These are phyloP conservation scores for Candida wancherniae DNA, from an alignment of 805 yeast species.

Conservation along the genomic window DNA sequence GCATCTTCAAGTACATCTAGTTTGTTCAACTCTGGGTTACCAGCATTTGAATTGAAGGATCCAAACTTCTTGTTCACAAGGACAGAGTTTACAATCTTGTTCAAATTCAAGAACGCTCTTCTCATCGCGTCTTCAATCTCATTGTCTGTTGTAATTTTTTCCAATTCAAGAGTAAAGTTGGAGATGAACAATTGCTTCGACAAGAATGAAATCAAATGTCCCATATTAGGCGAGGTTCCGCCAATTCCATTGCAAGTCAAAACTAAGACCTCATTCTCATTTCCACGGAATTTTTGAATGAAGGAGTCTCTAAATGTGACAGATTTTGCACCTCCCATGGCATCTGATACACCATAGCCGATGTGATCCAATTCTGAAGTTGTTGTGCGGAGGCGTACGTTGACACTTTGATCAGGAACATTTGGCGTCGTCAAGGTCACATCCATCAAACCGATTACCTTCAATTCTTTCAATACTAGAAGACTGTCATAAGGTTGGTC, in stretches of 20 bases:
- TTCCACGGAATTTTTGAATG: conserved; percentile 81
- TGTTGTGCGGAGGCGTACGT: conserved; percentile 84
- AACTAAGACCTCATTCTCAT: conserved; percentile 72
- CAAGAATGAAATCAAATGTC: conserved; percentile 64
- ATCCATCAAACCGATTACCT: conserved; percentile 85
- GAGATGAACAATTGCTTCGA: conserved; percentile 69
- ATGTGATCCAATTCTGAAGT: conserved; percentile 71
- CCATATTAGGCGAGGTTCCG: conserved; percentile 27
- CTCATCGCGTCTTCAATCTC: conserved; percentile 72
- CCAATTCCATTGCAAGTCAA: conserved; percentile 32
- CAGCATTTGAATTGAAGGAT: conserved; percentile 32
- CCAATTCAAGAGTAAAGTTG: conserved; percentile 63
- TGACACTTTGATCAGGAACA: conserved; percentile 82
- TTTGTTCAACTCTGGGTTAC: conserved; percentile 44
- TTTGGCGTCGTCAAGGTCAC: conserved; percentile 85
- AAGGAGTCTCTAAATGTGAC: conserved; percentile 81
- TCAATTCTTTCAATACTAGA: conserved; percentile 57
- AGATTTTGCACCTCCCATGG: conserved; percentile 60
- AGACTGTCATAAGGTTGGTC: conserved; percentile 67
- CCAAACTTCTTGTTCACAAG: conserved; percentile 42
- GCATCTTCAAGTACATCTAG: conserved; percentile 59
- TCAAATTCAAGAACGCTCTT: conserved; percentile 71
- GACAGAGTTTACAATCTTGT: conserved; percentile 72
- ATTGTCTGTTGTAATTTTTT: conserved; percentile 36
- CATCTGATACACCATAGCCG: conserved; percentile 90